Conservation (phyloP, 2,329 filamentous ascomycete genomes). For the Ophiocordyceps australis region DNA sequence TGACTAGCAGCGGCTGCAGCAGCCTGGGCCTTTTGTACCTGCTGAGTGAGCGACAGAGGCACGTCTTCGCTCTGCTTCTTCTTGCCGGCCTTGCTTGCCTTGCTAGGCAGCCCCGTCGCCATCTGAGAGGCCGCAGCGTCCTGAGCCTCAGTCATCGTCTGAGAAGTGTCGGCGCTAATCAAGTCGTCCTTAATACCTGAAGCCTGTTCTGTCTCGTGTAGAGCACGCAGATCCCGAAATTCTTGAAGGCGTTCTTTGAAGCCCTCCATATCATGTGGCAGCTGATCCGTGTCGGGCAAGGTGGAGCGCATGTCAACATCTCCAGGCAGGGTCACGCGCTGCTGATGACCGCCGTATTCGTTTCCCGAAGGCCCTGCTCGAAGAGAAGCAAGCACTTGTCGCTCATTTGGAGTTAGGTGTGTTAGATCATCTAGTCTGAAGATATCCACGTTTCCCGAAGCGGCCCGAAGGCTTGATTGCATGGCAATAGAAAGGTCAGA, state of each 20-base stretch:
- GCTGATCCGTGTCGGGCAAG: constrained; percentile 29
- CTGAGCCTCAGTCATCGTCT: background rate
- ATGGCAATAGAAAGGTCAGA: constrained; percentile 39
- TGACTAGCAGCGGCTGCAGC: constrained; percentile 24
- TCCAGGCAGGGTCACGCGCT: constrained; percentile 15
- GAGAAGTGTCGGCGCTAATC: background rate
- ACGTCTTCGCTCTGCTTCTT: constrained; percentile 15
- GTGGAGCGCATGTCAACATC: constrained; percentile 21
- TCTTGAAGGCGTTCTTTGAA: constrained; percentile 61
- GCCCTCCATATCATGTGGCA: constrained; percentile 35
- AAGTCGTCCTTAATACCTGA: constrained; percentile 6
- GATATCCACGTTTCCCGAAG: constrained; percentile 23
- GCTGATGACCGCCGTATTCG: constrained; percentile 1
- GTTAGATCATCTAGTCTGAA: constrained; percentile 60
- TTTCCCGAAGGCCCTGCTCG: constrained; percentile 4
- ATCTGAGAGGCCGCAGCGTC: constrained; percentile 2
- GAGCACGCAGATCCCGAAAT: constrained; percentile 63
- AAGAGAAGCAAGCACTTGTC: constrained; percentile 28
- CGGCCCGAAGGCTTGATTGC: constrained; percentile 7
- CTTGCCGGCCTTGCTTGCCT: constrained; percentile 3
- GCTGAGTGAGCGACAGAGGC: constrained; percentile 56
- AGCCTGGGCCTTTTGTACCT: constrained; percentile 59
- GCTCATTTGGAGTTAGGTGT: constrained; percentile 37
- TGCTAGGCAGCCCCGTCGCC: constrained; percentile 1
- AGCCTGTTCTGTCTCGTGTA: constrained; percentile 40